Evolutionary conservation across 306 rosid genomes (phyloP), one percentile per base, ranked within the genome.

Genomic region (Chamaecrista fasciculata): DNA sequence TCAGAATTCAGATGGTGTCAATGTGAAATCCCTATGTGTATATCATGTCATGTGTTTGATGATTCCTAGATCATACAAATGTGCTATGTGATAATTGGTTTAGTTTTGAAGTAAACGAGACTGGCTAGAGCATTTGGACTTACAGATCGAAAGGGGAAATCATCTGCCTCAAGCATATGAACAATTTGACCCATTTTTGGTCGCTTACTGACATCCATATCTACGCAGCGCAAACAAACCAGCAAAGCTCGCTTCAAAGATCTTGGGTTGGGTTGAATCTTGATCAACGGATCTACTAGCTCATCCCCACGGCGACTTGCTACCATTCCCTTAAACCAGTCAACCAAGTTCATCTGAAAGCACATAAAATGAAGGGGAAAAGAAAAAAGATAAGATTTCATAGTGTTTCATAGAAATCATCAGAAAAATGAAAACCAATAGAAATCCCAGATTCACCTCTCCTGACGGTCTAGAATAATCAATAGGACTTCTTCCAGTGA

Each of bases 101-200:
- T 28, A 28, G 4, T 28, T 28, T 28, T 28, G 4, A 28, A 28
- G 33, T 28, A 4, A 28, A 28, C 2, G 33, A 28, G 33, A 33
- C 6, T 28, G 2, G 66, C 21, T 63, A 18, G 10, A 23, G 76
- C 24, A 26, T 23, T 23, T 50, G 69, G 70, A n/a, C 90, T 85
- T 79, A 90, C 98, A 12, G 96, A 75, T 37, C 95, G 97, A 73
- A 77, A 90, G 72, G 97, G 97, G 68, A 90, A 94, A 76, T 94
- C 98, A 66, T 94, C 98, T 53, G 95, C 87, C 77, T 91, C 98
- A 5, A 94, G 95, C 98, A 94, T 90, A 72, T 94, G 98, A 82
- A 86, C 92, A 72, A 94, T 90, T 79, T 94, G 98, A 72, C 98
- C 94, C 98, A 94, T 94, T 74, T 90, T 94, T 21, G 98, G 98